Evolutionary conservation across 2,329 filamentous ascomycete genomes (phyloP).

Genomic region (Colletotrichum tamarilloi): DNA sequence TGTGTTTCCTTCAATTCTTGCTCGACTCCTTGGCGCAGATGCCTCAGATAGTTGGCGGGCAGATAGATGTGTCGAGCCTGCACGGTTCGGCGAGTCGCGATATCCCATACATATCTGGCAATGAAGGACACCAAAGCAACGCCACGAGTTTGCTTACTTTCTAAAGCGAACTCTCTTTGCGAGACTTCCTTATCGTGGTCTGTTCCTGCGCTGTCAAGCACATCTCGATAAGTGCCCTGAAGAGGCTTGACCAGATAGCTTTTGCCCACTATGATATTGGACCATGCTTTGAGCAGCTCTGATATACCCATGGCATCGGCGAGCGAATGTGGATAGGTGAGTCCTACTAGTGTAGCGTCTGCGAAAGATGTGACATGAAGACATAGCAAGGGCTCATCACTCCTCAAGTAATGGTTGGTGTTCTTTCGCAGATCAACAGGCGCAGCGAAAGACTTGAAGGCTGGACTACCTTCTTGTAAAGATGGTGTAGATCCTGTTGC

Average conservation of each 20-base stretch:
- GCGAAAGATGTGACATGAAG: slow-evolving; percentile 59
- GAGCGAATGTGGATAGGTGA: slow-evolving; percentile 58
- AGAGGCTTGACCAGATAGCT: background rate
- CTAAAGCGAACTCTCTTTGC: background rate
- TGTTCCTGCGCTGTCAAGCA: background rate
- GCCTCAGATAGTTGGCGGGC: background rate
- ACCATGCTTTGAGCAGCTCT: background rate
- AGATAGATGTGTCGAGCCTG: background rate
- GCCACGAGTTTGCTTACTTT: background rate
- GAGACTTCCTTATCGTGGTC: background rate
- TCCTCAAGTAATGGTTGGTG: slow-evolving; percentile 51
- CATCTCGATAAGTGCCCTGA: background rate
- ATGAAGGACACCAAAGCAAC: background rate
- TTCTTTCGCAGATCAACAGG: slow-evolving; percentile 32
- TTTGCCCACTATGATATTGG: background rate
- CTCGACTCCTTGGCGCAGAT: background rate
- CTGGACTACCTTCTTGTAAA: background rate
- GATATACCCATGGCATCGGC: slow-evolving; percentile 34
- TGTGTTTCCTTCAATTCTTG: background rate
- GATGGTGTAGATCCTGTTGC: background rate
- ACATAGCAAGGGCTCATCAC: slow-evolving; percentile 56
- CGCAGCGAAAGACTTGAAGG: slow-evolving; percentile 18
- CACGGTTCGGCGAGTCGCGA: background rate
- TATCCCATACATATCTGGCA: background rate
- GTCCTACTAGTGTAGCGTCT: slow-evolving; percentile 59